Evolutionary conservation across 2,329 filamentous ascomycete genomes (phyloP), one percentile per base, ranked within the genome.

Genomic region (Lecanicillium sp.): DNA sequence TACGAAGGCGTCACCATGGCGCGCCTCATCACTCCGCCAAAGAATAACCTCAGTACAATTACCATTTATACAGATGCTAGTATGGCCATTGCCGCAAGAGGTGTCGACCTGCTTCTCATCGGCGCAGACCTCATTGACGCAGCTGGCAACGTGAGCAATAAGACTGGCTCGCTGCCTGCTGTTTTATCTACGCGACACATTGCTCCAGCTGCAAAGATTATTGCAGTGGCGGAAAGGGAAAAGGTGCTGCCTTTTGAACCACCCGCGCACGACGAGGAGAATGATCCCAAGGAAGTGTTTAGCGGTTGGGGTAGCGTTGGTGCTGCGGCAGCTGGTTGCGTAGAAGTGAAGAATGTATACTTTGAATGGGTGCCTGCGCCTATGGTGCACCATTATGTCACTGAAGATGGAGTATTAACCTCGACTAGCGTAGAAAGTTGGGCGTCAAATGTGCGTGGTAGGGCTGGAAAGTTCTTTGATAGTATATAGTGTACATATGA

Each of bases 1-100:
- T 83, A 70, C 45, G 80, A 85, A 56, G 81, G 80, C 7, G 73
- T 73, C 4, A 68, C 64, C 8, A 64, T 79, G 37, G 77, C 75
- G 3, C 61, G 58, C 4, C 43, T 74, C 46, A 51, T 58, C 40
- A 34, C 45, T 37, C 37, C 3, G 33, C 44, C 5, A 44, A 44
- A n/a, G n/a, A n/a, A n/a, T n/a, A n/a, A n/a, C n/a, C n/a, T n/a
- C 29, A 51, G 68, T 3, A 50, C 59, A 0, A 58, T 82, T 14
- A 66, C 64, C 0, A 48, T 82, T 2, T 74, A 69, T 45, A 71
- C 79, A 0, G 78, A 83, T 50, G 74, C 75, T n/a, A 69, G 72
- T 3, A 67, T 71, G 4, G 75, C 71, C 1, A 52, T 74, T 9
- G 74, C 76, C 2, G 64, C 71, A 4, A 49, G 54, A 14, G 60